Base-by-base conservation (phyloP, 805 yeast genomes). In the Yarrowia osloensis region DNA sequence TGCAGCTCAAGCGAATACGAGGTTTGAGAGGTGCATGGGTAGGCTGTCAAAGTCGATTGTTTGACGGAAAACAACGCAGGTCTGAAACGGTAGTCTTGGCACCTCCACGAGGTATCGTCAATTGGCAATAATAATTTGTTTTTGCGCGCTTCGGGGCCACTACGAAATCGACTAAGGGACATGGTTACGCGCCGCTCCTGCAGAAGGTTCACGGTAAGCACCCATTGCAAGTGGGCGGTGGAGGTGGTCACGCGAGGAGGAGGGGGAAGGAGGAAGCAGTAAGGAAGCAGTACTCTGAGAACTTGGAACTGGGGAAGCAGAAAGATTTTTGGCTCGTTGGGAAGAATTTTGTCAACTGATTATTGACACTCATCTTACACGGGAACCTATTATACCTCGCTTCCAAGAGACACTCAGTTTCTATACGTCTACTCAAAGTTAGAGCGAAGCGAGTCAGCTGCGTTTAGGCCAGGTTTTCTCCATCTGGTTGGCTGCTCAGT, bases 121-220 rank as follows among this genome's bases (percentile, higher is more conserved):
- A 46, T 46, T 5, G 9, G n/a, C 7, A 7, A 42, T 12, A 42
- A 19, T 4, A 7, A n/a, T 37, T 7, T 2, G 44, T n/a, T 40
- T 40, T 40, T 19, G 44, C 3, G 6, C 24, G 24, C 5, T 11
- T 40, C 24, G 44, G 22, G 44, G 24, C 44, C 24, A 19, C 44
- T n/a, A 40, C 5, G 4, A 13, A 21, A 19, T 13, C 24, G 24
- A 37, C 42, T n/a, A 37, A n/a, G 9, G n/a, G 11, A 12, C 21
- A 37, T 37, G 21, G 24, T 21, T 19, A 21, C 5, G 44, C 44
- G 44, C 47, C 47, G 47, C 12, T 44, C 26, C 17, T 29, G 55
- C 55, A 49, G 55, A 49, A 49, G 55, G 55, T 49, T 49, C 37
- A 49, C 37, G 55, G 55, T 29, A 31, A 49, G 26, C 17, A 22